phyloP scores from a whole-genome alignment of 129 eudicot species.

The Silybum marianum region DNA sequence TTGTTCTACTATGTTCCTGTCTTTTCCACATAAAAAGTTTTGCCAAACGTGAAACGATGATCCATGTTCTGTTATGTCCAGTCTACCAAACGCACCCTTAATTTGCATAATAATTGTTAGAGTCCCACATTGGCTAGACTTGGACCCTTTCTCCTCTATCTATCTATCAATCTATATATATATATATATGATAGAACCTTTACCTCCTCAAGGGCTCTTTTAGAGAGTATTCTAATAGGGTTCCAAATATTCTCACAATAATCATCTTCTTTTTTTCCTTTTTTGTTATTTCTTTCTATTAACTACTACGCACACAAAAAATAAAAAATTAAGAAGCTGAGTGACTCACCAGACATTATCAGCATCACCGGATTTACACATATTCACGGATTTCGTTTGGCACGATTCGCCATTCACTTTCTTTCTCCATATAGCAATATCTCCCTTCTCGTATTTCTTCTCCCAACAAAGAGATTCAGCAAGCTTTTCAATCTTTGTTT shows the following conservation, averaged over 20 bases:
- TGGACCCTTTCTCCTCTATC: no score
- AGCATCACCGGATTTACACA: slow-evolving; percentile 61
- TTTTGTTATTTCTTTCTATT: neutral
- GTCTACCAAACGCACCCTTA: no score
- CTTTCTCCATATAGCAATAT: slow-evolving; percentile 81
- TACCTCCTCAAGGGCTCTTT: no score
- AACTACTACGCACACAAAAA: neutral
- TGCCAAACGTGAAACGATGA: no score
- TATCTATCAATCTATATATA: no score
- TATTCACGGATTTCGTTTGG: slow-evolving; percentile 47
- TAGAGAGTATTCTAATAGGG: no score
- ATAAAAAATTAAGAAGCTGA: neutral
- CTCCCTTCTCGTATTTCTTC: slow-evolving; percentile 95
- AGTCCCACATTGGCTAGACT: no score
- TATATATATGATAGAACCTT: no score
- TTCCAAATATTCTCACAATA: neutral
- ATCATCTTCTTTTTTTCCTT: neutral
- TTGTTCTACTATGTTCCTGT: no score
- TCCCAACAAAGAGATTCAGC: slow-evolving; percentile 96
- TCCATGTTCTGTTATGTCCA: no score
- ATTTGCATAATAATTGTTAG: no score
- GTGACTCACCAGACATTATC: slow-evolving; percentile 84
- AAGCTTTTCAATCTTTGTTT: slow-evolving; percentile 74
- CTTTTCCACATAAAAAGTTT: no score
- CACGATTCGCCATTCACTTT: slow-evolving; percentile 65